Evolutionary conservation across 768 basidiomycete species (phyloP), one percentile per base, ranked within the genome.

Genomic region (Cystofilobasidium capitatum): DNA sequence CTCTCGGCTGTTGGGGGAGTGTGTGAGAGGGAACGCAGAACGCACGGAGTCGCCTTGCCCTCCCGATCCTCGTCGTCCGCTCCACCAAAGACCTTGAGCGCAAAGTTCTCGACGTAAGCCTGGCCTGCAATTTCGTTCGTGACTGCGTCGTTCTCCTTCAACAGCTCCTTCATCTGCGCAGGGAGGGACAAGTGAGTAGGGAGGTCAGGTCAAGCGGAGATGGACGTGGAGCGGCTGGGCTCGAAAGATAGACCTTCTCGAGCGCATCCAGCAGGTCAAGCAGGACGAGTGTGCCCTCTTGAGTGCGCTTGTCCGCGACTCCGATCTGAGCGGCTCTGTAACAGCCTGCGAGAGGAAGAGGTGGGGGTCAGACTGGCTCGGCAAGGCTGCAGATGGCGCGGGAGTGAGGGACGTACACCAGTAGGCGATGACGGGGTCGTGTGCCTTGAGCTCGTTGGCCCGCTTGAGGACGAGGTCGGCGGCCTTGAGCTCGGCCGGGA

Each of bases 81-180:
- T 71, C 81, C 80, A 13, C 81, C 79, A 77, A 99, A 99, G n/a
- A 98, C 85, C 69, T 82, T 87, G 31, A 93, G 78, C 1, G 90
- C 93, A 80, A 98, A 98, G 78, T 93, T 91, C 80, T 97, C 92
- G 58, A 98, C 85, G 73, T 91, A 93, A 4, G 91, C 90, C 3
- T 87, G 84, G 45, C 89, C 88, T 0, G 85, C 91, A 12, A 83
- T 78, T 73, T 97, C 92, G 66, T 85, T 83, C 69, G 88, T 86
- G 65, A 97, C 82, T 13, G 89, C 86, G 73, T 96, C 91, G 69
- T 84, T 85, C 20, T 81, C 78, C 0, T 84, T 85, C 31, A 93
- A 85, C 12, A 86, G 82, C 13, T 78, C 77, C 78, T 97, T 97
- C 81, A 91, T 83, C 81, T 81, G 65, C 29, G 20, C n/a, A 16